Percentiles rank a stretch among this genome's conserved stretches.
Conservation (phyloP, 106 monocot genomes). For the Triglochin maritima region DNA sequence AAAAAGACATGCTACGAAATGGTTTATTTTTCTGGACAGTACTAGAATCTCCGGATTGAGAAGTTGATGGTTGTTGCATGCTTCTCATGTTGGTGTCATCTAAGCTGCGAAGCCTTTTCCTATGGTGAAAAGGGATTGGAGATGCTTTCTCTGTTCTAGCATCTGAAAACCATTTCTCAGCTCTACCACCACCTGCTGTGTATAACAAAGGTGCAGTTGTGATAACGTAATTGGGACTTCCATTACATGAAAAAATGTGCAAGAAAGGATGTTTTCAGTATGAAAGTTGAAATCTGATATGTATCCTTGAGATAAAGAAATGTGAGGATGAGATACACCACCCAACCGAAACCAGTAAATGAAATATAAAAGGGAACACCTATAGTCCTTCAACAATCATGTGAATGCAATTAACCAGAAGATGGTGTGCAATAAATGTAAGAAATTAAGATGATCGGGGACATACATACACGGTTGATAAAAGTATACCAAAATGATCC, state of each 20-base stretch:
- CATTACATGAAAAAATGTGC: not conserved
- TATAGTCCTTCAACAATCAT: too few species aligned
- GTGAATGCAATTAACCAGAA: too few species aligned
- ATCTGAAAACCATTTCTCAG: constrained; percentile 4
- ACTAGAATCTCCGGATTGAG: not conserved
- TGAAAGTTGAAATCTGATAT: not conserved
- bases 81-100: not conserved
- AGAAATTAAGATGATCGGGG: too few species aligned
- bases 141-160: not conserved
- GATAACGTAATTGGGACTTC: not conserved
- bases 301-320: not conserved
- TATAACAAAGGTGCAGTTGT: not conserved
- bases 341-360: not conserved
- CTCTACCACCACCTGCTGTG: not conserved
- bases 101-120: constrained; percentile 1
- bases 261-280: not conserved
- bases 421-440: too few species aligned
- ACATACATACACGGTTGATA: too few species aligned
- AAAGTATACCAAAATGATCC: too few species aligned
- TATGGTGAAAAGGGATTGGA: not conserved
- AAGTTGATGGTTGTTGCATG: not conserved
- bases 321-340: not conserved
- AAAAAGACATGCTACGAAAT: too few species aligned
- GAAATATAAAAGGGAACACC: too few species aligned
- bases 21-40: too few species aligned